Evolutionary conservation across 495 filamentous ascomycete species (phyloP).

Genomic region (Recurvomyces mirabilis): DNA sequence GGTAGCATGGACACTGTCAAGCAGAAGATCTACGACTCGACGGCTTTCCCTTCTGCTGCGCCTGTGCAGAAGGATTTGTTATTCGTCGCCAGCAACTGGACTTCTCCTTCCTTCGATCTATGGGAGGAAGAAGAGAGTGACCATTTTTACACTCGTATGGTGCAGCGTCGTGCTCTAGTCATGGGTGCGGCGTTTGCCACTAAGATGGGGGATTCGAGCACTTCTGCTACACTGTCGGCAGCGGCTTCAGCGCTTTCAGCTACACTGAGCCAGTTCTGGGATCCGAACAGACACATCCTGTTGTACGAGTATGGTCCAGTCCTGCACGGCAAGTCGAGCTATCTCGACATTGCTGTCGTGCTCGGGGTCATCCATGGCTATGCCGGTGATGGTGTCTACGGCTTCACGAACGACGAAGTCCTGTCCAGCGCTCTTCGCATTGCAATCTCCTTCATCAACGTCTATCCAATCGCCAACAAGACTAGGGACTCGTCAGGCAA

Average conservation of each 20-base stretch:
- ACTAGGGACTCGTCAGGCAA: slow-evolving; percentile 10
- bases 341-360: slow-evolving; percentile 21
- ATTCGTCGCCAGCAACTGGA: slow-evolving; percentile 23
- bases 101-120: slow-evolving; percentile 20
- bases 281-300: slow-evolving; percentile 17
- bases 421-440: slow-evolving; percentile 15
- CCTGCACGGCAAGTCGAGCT: slow-evolving; percentile 16
- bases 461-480: slow-evolving; percentile 18
- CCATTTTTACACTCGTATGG: slow-evolving; percentile 25
- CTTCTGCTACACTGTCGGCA: slow-evolving; percentile 12
- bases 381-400: slow-evolving; percentile 19
- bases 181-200: slow-evolving; percentile 18
- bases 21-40: slow-evolving; percentile 21
- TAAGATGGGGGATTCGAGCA: slow-evolving; percentile 17
- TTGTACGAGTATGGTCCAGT: slow-evolving; percentile 25
- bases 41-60: slow-evolving; percentile 8
- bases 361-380: slow-evolving; percentile 24
- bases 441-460: slow-evolving; percentile 18
- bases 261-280: slow-evolving; percentile 21
- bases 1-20: slow-evolving; percentile 19
- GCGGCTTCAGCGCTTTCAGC: slow-evolving; percentile 14
- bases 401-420: slow-evolving; percentile 20
- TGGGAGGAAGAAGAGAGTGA: slow-evolving; percentile 23
- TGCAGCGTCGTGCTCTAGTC: slow-evolving; percentile 22
- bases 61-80: slow-evolving; percentile 23